A percentile compares a stretch with the other conserved stretches of the same genome.
These are phyloP conservation scores for Catharanthus roseus DNA, from an alignment of 257 asterid genomes.

Conservation along the genomic window DNA sequence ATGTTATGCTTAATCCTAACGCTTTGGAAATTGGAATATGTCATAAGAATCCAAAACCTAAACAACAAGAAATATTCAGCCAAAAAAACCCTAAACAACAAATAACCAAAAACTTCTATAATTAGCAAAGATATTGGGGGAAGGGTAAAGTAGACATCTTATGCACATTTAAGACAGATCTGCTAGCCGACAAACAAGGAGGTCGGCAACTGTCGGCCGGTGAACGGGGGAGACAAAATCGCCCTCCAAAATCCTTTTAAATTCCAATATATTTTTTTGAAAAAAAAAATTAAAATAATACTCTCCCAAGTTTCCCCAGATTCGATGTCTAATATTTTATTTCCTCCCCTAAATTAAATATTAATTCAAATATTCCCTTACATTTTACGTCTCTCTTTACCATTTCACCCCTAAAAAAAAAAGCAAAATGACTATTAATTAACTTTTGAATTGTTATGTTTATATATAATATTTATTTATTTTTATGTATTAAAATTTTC, in stretches of 20 bases:
- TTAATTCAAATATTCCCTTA: conserved; percentile 36
- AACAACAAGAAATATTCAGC: background rate
- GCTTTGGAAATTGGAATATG: background rate
- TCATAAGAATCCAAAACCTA: background rate
- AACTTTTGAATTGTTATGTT: too few species aligned
- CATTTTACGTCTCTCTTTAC: conserved; percentile 23
- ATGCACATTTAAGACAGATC: conserved; percentile 28
- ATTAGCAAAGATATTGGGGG: conserved; percentile 14
- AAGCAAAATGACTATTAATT: too few species aligned
- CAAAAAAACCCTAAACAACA: too few species aligned
- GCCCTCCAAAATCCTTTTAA: conserved; percentile 21
- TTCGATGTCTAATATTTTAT: conserved; percentile 4
- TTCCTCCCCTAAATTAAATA: conserved; percentile 25
- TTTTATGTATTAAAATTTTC: too few species aligned
- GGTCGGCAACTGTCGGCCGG: conserved; percentile 84
- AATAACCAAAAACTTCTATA: background rate
- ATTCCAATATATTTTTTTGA: background rate
- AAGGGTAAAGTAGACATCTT: conserved; percentile 29
- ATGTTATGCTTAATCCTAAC: too few species aligned
- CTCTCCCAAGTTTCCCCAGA: background rate
- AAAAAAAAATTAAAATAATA: background rate
- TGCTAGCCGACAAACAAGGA: conserved; percentile 61
- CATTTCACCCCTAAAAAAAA: too few species aligned
- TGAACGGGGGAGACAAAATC: conserved; percentile 54
- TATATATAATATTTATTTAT: too few species aligned